Evolutionary conservation across 192 early-diverging fungal species (phyloP), one percentile per base, ranked within the genome.

Genomic region (Geranomyces variabilis): DNA sequence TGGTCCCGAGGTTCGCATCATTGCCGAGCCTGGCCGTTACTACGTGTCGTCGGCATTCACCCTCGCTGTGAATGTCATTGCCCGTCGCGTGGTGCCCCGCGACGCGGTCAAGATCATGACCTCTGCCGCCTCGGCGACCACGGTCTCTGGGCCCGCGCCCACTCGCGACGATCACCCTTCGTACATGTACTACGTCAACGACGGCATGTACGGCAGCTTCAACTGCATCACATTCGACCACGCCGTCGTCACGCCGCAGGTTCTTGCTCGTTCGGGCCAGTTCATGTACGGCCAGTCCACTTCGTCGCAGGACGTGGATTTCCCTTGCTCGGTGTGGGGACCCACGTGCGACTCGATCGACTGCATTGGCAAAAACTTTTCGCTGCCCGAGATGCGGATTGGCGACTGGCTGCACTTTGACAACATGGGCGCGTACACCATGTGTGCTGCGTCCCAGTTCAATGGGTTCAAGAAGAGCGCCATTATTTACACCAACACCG

Each of bases 151-250:
- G 45, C 51, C 51, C 4, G 58, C 58, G 22, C 60, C 74, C 24
- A 30, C 66, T 49, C 63, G 28, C 43, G 80, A 85, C 67, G 82
- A 83, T 33, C 65, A 87, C 66, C 80, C 82, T 13, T 70, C 78
- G 28, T 90, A 76, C 77, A 90, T 90, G 89, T 74, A 99, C 83
- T 99, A 99, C 82, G 90, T 99, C 79, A 99, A 99, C 77, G 97
- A 99, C 75, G 97, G 97, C 58, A 90, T 96, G 83, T 99, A 99
- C 75, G 96, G 94, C 57, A 89, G 89, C 77, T 98, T 99, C 87
- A 99, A 99, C 87, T 96, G 95, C 83, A 91, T 97, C 83, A 90
- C 94, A 66, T 99, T 96, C 82, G 97, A 99, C 81, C 96, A 99
- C 80, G 90, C 90, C 68, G 68, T 85, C 34, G 90, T 92, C 28